Evolutionary conservation across 108 stramenopile genomes (phyloP), one percentile per base, ranked within the genome.

Genomic region (Stephanodiscus triporus): DNA sequence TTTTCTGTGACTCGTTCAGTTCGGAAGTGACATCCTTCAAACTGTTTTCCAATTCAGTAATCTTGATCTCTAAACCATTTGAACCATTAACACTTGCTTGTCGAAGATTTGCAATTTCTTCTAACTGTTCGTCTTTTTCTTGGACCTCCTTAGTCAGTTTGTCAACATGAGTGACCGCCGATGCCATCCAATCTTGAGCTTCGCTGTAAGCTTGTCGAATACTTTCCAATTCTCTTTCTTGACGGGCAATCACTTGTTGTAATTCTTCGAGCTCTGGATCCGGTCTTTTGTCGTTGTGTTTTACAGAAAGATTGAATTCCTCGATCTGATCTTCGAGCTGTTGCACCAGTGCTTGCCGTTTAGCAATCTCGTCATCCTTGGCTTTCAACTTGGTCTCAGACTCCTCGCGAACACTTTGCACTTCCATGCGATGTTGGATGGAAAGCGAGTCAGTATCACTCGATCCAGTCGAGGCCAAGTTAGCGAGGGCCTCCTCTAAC

Each of bases 171-270:
- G 84, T 79, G 32, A 89, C 85, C 51, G 91, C 89, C 36, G 87
- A 87, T n/a, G 69, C 85, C 86, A 93, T 90, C 89, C 89, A 89
- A 68, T 87, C 86, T 65, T 93, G 86, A 17, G 89, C 89, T 36
- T 85, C 84, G 32, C 86, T 73, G 45, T 90, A 90, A 13, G 86
- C 84, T 3, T 61, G 45, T 55, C 68, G 65, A 11, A 91, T 80
- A 57, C 30, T 30, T 36, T 23, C 63, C 38, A 73, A 24, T 43
- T 73, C 72, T 29, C 22, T 47, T 26, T 34, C 45, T 37, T 66
- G 66, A 32, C 54, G 53, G 20, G 47, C 54, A 32, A 56, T n/a
- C 51, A 19, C 34, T 34, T 51, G 54, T 19, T 51, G n/a, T 8
- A 55, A 29, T 32, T 66, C 66, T 66, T 56, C 47, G 16, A 36